Conservation (phyloP, 306 rosid species). For the Casuarina cunninghamiana region DNA sequence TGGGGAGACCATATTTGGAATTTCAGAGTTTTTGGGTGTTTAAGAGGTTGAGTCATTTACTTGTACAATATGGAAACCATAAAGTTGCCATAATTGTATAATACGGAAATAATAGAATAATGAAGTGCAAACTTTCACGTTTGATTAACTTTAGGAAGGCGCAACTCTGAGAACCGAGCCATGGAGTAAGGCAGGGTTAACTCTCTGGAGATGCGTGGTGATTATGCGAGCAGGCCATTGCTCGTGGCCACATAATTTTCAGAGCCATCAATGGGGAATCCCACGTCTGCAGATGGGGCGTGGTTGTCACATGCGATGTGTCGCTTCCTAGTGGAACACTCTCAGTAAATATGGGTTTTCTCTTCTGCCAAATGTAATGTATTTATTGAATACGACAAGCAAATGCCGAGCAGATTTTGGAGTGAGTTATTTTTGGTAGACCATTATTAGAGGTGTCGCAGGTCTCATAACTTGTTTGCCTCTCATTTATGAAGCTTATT, state of each 20-base stretch:
- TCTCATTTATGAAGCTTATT: no score
- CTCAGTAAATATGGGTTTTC: background rate
- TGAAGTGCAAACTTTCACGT: background rate
- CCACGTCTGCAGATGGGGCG: constrained; percentile 1
- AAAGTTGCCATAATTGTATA: no score
- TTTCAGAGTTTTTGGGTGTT: no score
- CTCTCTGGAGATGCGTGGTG: background rate
- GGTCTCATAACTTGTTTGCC: no score
- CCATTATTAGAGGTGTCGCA: no score
- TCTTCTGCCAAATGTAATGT: background rate
- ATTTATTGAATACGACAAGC: background rate
- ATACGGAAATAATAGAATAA: background rate
- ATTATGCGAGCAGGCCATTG: background rate
- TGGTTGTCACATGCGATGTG: constrained; percentile 28
- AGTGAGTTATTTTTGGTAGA: no score
- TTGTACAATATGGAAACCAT: no score
- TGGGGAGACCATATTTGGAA: no score
- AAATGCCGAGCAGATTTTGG: background rate
- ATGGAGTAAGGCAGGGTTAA: background rate
- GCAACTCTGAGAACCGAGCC: background rate
- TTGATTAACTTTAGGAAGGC: background rate
- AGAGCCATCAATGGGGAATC: background rate
- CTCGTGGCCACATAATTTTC: background rate
- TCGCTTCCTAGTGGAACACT: background rate
- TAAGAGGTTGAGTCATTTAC: no score